These are phyloP conservation scores for Pythium pyrilobum DNA, from an alignment of 352 stramenopile genomes.

Conservation along the genomic window DNA sequence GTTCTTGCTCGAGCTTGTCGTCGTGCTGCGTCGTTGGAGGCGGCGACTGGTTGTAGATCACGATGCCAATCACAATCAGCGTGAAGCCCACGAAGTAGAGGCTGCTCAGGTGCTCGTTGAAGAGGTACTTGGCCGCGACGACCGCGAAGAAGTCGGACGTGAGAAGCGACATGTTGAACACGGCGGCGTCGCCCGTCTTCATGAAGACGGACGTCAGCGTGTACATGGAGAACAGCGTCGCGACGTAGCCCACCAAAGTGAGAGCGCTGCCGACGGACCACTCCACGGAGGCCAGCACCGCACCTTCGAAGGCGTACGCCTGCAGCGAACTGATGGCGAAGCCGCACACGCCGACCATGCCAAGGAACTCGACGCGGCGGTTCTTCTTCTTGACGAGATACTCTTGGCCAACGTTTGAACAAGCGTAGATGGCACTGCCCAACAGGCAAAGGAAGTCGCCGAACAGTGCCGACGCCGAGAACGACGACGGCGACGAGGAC, in stretches of 20 bases:
- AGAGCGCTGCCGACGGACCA: constrained; percentile 53
- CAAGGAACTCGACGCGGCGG: constrained; percentile 90
- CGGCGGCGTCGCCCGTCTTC: constrained; percentile 86
- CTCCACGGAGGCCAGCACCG: constrained; percentile 27
- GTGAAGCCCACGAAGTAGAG: constrained; percentile 89
- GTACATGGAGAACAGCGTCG: constrained; percentile 91
- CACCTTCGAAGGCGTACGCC: constrained; percentile 77
- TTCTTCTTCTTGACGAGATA: constrained; percentile 83
- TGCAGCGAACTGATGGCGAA: constrained; percentile 86
- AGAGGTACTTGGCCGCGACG: constrained; percentile 83
- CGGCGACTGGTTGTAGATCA: constrained; percentile 66
- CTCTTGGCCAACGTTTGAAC: constrained; percentile 90
- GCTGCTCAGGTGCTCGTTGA: constrained; percentile 65
- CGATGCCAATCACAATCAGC: constrained; percentile 66
- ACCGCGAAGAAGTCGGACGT: constrained; percentile 95
- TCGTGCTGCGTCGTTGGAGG: constrained; percentile 35
- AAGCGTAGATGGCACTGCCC: constrained; percentile 89
- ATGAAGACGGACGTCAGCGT: constrained; percentile 79
- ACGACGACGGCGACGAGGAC: constrained; percentile 25
- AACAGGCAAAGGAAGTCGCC: constrained; percentile 91
- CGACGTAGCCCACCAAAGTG: constrained; percentile 71
- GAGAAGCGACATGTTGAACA: constrained; percentile 96
- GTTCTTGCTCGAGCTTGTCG: constrained; percentile 23
- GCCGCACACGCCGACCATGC: constrained; percentile 91
- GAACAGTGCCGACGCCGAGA: constrained; percentile 45